Evolutionary conservation across 208 protist species (phyloP).

Genomic region (Tritrichomonas foetus): DNA sequence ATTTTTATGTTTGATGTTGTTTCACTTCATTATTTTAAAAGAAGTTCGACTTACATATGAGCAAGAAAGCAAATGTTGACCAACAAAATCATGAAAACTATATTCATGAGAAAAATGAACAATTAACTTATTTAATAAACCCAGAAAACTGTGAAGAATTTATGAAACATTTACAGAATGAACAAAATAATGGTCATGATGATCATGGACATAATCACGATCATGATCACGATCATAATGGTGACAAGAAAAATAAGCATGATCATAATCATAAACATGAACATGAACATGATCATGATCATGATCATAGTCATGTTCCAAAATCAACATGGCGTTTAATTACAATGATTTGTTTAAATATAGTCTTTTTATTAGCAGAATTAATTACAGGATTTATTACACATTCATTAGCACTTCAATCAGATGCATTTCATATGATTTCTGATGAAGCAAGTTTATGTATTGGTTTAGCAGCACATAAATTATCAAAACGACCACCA

Average conservation of each 20-base stretch:
- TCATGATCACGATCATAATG: no score
- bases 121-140: no score
- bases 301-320: background rate
- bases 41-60: no score
- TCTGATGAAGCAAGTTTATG: constrained; percentile 38
- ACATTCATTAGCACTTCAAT: constrained; percentile 39
- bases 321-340: constrained; percentile 33
- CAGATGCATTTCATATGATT: constrained; percentile 49
- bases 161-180: background rate
- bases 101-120: no score
- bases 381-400: constrained; percentile 40
- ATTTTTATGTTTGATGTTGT: no score
- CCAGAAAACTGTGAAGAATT: background rate
- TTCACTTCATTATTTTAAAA: no score
- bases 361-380: constrained; percentile 45
- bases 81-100: no score
- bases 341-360: constrained; percentile 43
- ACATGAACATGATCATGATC: background rate
- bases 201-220: no score
- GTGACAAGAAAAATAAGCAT: no score
- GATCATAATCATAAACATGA: background rate
- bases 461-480: constrained; percentile 41
- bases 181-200: no score
- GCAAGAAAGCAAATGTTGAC: no score
- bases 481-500: background rate